Base-by-base conservation (phyloP, 371 early-diverging fungal species). In the Ordospora pajunii region DNA sequence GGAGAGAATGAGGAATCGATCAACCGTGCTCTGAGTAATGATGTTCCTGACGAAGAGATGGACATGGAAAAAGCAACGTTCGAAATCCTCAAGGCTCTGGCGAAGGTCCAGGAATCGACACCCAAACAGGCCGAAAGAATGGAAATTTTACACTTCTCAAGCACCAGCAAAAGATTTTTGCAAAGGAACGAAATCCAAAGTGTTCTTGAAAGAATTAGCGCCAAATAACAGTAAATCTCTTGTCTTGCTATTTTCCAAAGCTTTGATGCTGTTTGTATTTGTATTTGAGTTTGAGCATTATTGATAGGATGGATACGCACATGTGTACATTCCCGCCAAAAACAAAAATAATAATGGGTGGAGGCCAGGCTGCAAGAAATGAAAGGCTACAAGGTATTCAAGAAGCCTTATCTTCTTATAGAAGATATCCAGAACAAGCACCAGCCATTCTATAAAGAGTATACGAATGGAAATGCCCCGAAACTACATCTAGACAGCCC, bases 1-100 rank as follows among this genome's bases (percentile, higher is more conserved):
- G 99, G 99, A 21, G 92, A 77, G 27, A 74, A 77, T 32, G 79
- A 80, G 23, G 82, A 82, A 62, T 37, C 52, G 0, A 82, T 85
- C 10, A 79, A 80, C 27, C 14, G 64, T 27, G 53, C 32, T 23
- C 54, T 85, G 10, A 78, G 75, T 23, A 79, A 75, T 27, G 77
- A 69, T 17, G 37, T 75, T 0, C 32, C 50, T 8, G 64, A 78
- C 4, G 51, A 67, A 19, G 23, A 54, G 12, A 42, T 73, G 40
- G 65, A 46, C 10, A 19, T 82, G 66, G 76, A 82, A 53, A 52
- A 66, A 37, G 75, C 64, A n/a, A 44, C 62, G 22, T 27, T 48
- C 11, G 32, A 62, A 25, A 23, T 82, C 25, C 53, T 82, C 25
- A 53, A 54, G 23, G 62, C 74, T 37, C 49, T 79, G 1, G 21